Base-by-base conservation (phyloP, 352 stramenopile species). In the Phytophthora uliginosa region DNA sequence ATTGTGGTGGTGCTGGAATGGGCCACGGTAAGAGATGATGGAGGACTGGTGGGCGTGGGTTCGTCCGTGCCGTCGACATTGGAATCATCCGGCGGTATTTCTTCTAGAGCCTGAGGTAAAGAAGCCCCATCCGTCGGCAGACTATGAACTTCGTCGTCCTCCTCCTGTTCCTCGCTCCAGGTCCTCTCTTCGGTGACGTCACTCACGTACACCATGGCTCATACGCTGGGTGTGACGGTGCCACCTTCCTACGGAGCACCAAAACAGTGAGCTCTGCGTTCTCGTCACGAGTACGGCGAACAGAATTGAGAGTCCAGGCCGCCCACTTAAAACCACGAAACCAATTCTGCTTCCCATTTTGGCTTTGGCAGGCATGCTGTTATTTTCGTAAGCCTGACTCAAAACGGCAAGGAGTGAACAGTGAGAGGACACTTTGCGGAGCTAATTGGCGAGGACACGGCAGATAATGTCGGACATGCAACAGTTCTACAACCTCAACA, bases 161-260 rank as follows among this genome's bases (percentile, higher is more conserved):
- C 8, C 22, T 45, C 7, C 51, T 36, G 6, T 3, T 73, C 61
- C 34, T 74, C 40, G 4, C 31, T 48, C 18, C 67, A 38, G 22
- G 57, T 74, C 10, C 57, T 57, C 40, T 67, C 71, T n/a, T 79
- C 73, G 17, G 57, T 70, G 24, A 74, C 67, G 26, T 74, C 67
- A 18, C 53, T 69, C 10, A 74, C 12, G 2, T 20, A 22, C 24
- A 70, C 24, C 67, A 74, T 74, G 18, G 24, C 50, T 24, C 66
- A 74, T 74, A 60, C 42, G 45, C 56, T 40, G 57, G 8, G n/a
- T 62, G 3, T 24, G 13, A 62, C 55, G 55, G 33, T 17, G 38
- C 24, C 36, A 40, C 56, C 38, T 53, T 42, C 24, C 12, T 24
- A 52, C 55, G 55, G 55, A 26, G n/a, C 22, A 63, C 54, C 38